Evolutionary conservation across 1,139 yeast genomes (phyloP).

Genomic region (Pichia sp.): DNA sequence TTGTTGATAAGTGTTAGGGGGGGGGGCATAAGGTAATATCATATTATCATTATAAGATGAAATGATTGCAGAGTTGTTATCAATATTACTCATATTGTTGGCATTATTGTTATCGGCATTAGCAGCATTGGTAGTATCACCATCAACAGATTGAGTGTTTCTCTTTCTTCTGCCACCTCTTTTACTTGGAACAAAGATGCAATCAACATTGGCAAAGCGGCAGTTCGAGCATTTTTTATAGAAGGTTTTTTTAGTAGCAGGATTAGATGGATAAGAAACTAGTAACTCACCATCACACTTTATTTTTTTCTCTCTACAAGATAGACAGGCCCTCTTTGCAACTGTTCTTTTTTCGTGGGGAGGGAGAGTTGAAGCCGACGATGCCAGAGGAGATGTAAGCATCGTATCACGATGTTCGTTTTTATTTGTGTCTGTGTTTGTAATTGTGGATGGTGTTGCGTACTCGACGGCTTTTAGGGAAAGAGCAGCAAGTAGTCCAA

Average conservation of each 20-base stretch:
- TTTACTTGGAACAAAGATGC: slow-evolving; percentile 53
- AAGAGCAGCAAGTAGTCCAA: too few relatives aligned
- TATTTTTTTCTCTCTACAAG: slow-evolving; percentile 57
- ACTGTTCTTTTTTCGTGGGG: slow-evolving; percentile 35
- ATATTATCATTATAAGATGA: slow-evolving; percentile 2
- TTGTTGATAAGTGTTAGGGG: background rate
- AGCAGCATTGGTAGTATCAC: too few relatives aligned
- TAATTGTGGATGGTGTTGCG: too few relatives aligned
- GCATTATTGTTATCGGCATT: slow-evolving; percentile 4
- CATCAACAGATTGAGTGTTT: too few relatives aligned
- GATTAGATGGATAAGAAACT: slow-evolving; percentile 4
- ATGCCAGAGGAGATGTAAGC: background rate
- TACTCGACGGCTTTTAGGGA: background rate
- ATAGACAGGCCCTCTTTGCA: slow-evolving; percentile 54
- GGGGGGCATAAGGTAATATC: background rate
- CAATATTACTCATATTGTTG: background rate
- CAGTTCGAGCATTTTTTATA: slow-evolving; percentile 44
- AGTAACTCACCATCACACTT: slow-evolving; percentile 55
- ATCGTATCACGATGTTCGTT: background rate
- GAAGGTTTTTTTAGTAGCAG: slow-evolving; percentile 18
- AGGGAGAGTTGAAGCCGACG: background rate
- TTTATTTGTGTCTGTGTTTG: too few relatives aligned
- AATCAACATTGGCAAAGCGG: slow-evolving; percentile 40
- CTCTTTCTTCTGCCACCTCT: slow-evolving; percentile 52
- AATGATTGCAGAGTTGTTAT: slow-evolving; percentile 5